Evolutionary conservation across 441 rosid genomes (phyloP).

Genomic region (Populus tomentosa): DNA sequence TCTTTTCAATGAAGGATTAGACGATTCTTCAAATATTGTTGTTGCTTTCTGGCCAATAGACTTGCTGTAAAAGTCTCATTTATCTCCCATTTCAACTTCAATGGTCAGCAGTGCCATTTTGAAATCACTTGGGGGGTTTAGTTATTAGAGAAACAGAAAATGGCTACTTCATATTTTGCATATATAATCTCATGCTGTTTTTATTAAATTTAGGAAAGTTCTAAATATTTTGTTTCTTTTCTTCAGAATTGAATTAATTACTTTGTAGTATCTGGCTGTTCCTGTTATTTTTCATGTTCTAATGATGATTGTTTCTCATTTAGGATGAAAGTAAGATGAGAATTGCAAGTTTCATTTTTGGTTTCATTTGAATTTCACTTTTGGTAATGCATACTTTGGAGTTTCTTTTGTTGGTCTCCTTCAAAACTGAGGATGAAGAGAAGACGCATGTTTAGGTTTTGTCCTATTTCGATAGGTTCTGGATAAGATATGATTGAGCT

Average conservation of each 20-base stretch:
- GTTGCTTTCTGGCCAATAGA: not conserved
- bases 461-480: not conserved
- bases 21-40: not conserved
- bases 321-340: not conserved
- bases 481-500: not conserved
- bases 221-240: not conserved
- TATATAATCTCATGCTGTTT: not conserved
- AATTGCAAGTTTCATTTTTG: not conserved
- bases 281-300: not conserved
- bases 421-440: not conserved
- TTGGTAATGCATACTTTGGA: not conserved
- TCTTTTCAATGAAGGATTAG: slow-evolving; percentile 4
- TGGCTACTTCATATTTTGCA: not conserved
- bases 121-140: not conserved
- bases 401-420: not conserved
- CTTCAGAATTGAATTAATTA: not conserved
- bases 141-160: not conserved
- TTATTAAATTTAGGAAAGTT: not conserved
- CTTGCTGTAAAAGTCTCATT: slow-evolving; percentile 2
- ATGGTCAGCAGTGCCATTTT: not conserved
- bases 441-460: not conserved
- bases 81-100: not conserved
- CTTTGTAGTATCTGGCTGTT: not conserved
- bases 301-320: slow-evolving; percentile 1
- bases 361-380: not conserved